Evolutionary conservation across 164 flowering plant species (phyloP), one percentile per base, ranked within the genome.

Genomic region (Paratinospora sagittata): DNA sequence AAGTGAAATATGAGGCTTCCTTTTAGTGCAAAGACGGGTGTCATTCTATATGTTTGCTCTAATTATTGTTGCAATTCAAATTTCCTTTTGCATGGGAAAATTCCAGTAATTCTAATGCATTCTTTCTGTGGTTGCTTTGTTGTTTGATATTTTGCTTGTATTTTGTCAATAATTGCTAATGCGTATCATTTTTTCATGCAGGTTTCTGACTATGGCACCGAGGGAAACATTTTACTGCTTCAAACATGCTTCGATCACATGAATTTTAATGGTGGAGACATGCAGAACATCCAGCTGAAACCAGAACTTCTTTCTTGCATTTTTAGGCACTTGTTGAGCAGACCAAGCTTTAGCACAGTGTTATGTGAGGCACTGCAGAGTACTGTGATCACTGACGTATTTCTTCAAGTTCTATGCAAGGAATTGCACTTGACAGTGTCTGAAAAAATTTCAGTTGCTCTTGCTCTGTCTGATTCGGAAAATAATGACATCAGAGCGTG

Each of bases 391-490:
- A 84, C 36, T 74, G 89, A 86, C 43, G 87, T 71, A 30, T 81
- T 84, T 78, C 82, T 91, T 64, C 86, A 73, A 66, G 82, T 82
- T 76, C 75, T 96, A 13, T 88, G 83, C n/a, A 80, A 78, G 73
- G 84, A 83, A 5, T 73, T 93, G 43, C 78, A 77, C 34, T 77
- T 96, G 70, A 82, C 97, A 24, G 67, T 74, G 24, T 68, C 85
- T 76, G 98, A 96, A 78, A 93, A 85, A 80, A 85, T 93, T 78
- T 85, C 80, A 24, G 41, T 89, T 77, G 97, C 93, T 74, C 91
- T 96, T 80, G 98, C 97, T 65, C 79, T 96, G 77, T 82, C 91
- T 24, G 93, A 93, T 66, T 86, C 92, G 7, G 91, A 90, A 63
- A 82, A 85, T 64, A 73, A 45, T 57, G 89, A 85, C 23, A 39